Base-by-base conservation (phyloP, 257 asterid species). In the Fraxinus anomala region DNA sequence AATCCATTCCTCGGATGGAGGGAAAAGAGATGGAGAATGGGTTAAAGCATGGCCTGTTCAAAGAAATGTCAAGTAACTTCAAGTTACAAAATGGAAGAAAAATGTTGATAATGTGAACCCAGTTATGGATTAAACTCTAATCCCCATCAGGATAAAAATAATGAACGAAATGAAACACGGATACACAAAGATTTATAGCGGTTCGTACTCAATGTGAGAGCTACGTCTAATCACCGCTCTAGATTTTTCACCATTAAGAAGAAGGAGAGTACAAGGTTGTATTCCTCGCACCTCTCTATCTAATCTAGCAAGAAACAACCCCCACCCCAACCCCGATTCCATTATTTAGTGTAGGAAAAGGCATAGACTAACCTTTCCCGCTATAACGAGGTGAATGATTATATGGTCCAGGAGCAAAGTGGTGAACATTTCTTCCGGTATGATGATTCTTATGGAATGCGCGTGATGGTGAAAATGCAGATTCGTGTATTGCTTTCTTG, bases 281-380 rank as follows among this genome's bases (percentile, higher is more conserved):
- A 16, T 23, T 61, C 68, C 33, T 21, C 33, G 10, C 36, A 63
- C 66, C 66, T n/a, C 66, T 56, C 28, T 47, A 19, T 5, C 24
- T n/a, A 56, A 56, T n/a, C 26, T 56, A 56, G 26, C 12, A 56
- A 17, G 66, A 56, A 56, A 14, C 61, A 13, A 16, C n/a, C 21
- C 61, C 49, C 49, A 42, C 14, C 49, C 19, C 19, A 47, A 47
- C 56, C 56, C 21, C 21, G 21, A 47, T 47, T 16, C 21, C 21
- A 1, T 16, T 47, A 47, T 47, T 14, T 13, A 47, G 21, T 47
- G 59, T 16, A 47, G 59, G 59, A 47, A 47, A 47, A 47, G 6
- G 8, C 59, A 74, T 44, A 73, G 77, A 39, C 84, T 73, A 73
- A 93, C 97, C 89, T 87, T 82, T 84, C 82, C 81, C 42, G 47